Evolutionary conservation across 1,139 yeast species (phyloP), one percentile per base, ranked within the genome.

Genomic region (Sugiyamaella sp.): DNA sequence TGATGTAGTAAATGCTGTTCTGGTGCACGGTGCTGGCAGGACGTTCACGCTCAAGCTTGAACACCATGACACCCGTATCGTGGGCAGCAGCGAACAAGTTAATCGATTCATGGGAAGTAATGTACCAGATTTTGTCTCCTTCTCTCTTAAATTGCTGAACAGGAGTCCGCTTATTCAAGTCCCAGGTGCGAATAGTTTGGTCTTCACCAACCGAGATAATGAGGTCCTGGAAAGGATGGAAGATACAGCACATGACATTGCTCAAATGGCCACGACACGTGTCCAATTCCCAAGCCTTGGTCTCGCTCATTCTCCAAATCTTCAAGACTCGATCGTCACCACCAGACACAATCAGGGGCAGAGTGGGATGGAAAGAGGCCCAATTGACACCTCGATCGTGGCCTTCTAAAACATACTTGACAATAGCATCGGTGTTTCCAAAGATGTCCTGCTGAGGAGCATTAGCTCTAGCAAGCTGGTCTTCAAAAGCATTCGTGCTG

Each of bases 211-310:
- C 96, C 22, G 98, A 91, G 53, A 95, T 77, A 62, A 95, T 91
- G 68, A 93, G 77, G 64, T 93, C 97, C 72, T 90, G 96, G 63
- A 83, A 84, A 42, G 99, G 98, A 67, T 93, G 97, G 81, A 95
- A 95, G 52, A 89, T 76, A 41, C 90, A 91, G 71, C 95, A 80
- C 55, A 91, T 84, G 54, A 93, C 96, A 67, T 89, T 90, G 67
- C 93, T 91, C 45, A 96, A 86, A 71, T 95, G 99, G 52, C 99
- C 99, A 67, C 99, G 82, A 73, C 97, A 93, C 42, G 98, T 89
- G 69, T 95, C 99, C 52, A 95, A 95, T 72, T 95, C 99, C 98
- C 99, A 95, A 29, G 99, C 99, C 73, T 91, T 90, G 37, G 96
- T 86, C 65, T 95, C 97, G 66, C 91, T 86, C 97, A 91, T 90